Conservation (phyloP, 2,329 filamentous ascomycete genomes). For the Endocalyx cinctus region DNA sequence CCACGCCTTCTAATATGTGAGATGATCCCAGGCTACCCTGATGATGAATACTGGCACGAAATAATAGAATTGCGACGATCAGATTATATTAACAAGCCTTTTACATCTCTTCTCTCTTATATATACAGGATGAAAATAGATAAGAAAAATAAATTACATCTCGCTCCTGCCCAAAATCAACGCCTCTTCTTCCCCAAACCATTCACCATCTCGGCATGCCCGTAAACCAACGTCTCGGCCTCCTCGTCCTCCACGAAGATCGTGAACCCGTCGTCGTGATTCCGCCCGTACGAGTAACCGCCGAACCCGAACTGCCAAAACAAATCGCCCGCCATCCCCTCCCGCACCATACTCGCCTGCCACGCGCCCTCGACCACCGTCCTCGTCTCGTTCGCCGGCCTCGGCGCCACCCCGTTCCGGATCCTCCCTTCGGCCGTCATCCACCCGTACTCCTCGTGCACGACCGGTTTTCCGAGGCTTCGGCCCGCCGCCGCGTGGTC, state of each 20-base stretch:
- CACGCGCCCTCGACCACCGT: slow-evolving; percentile 41
- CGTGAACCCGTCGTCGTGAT: slow-evolving; percentile 53
- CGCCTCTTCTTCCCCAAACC: slow-evolving; percentile 19
- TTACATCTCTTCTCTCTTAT: no score
- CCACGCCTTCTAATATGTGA: no score
- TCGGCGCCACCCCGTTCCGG: slow-evolving; percentile 35
- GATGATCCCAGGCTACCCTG: no score
- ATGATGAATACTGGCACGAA: no score
- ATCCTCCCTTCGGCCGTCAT: slow-evolving; percentile 45
- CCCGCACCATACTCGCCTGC: slow-evolving; percentile 43
- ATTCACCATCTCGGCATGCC: slow-evolving; percentile 38
- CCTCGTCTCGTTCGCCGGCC: slow-evolving; percentile 36
- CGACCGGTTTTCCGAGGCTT: no score
- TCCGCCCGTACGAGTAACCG: slow-evolving; percentile 47
- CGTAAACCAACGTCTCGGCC: slow-evolving; percentile 38
- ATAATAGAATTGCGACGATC: no score
- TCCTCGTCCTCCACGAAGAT: slow-evolving; percentile 49
- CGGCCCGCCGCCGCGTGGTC: no score
- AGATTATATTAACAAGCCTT: no score
- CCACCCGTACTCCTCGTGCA: slow-evolving; percentile 55
- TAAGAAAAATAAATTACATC: no score
- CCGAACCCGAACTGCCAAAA: slow-evolving; percentile 53
- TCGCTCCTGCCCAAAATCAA: no score
- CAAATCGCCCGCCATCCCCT: slow-evolving; percentile 47
- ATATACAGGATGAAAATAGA: no score